A percentile compares a stretch with the other conserved stretches of the same genome.
Evolutionary conservation across 345 rosid genomes (phyloP).

Genomic region (Excoecaria agallocha): DNA sequence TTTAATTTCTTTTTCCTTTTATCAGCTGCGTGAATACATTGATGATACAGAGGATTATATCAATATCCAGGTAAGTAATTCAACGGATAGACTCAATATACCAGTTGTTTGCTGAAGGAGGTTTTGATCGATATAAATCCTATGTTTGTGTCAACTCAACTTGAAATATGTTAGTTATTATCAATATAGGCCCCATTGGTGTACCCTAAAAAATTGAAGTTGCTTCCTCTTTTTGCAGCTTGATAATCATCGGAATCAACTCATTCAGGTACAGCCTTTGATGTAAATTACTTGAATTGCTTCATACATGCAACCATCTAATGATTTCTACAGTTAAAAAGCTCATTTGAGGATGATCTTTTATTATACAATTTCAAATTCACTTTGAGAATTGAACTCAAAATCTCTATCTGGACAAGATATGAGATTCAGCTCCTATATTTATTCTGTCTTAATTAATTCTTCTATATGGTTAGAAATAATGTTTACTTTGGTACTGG

Average conservation of each 20-base stretch:
- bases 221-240: conserved; percentile 48
- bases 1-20: not conserved
- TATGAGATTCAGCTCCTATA: not conserved
- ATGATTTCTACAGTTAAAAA: not conserved
- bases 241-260: conserved; percentile 96
- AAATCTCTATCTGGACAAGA: not conserved
- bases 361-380: not conserved
- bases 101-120: not conserved
- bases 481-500: not conserved
- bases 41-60: conserved; percentile 98
- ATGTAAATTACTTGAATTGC: not conserved
- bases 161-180: not conserved
- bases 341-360: not conserved
- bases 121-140: not conserved
- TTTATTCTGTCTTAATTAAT: not conserved
- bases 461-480: not conserved
- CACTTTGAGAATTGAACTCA: not conserved
- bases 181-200: not conserved
- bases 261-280: conserved; percentile 67
- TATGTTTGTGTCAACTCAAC: not conserved
- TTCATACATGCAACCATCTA: not conserved
- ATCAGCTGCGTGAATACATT: conserved; percentile 89
- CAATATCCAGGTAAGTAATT: conserved; percentile 83
- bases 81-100: not conserved
- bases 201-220: not conserved